phyloP scores from a whole-genome alignment of 2,329 filamentous ascomycete species.

The Sporothrix luriei region DNA sequence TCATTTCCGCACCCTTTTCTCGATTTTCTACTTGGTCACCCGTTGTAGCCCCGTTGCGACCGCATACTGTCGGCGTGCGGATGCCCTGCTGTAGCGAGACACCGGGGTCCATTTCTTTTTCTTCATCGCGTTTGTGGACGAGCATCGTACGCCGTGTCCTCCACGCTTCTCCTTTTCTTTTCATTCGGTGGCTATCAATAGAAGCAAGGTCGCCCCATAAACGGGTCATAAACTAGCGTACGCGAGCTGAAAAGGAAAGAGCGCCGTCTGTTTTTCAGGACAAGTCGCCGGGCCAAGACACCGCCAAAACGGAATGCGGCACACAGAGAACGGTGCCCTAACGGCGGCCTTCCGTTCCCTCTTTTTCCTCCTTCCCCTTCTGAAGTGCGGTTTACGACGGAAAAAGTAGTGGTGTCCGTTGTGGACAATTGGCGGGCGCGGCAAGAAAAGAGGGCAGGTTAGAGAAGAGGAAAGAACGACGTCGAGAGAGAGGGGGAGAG shows the following conservation, averaged over 20 bases:
- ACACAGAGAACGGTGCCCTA: background rate
- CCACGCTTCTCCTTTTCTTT: background rate
- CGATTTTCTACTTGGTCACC: background rate
- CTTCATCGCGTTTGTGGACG: background rate
- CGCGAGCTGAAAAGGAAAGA: slow-evolving; percentile 15
- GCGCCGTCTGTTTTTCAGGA: slow-evolving; percentile 6
- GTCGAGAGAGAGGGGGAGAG: background rate
- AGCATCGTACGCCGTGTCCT: background rate
- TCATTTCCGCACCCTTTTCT: background rate
- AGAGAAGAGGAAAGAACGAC: background rate
- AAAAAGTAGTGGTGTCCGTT: slow-evolving; percentile 5
- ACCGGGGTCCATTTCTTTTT: background rate
- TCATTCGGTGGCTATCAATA: slow-evolving; percentile 7
- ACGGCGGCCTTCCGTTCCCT: background rate
- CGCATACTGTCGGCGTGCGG: background rate
- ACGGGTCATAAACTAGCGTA: slow-evolving; percentile 11
- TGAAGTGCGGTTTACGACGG: background rate
- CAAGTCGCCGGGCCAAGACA: background rate
- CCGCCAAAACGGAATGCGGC: background rate
- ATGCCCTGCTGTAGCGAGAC: slow-evolving; percentile 7
- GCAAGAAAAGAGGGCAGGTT: background rate
- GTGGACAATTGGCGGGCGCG: slow-evolving; percentile 13
- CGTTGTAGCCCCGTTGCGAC: background rate
- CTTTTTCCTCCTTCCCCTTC: background rate
- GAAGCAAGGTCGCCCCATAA: background rate